Conservation (phyloP, 805 yeast species). For the Lipomyces chichibuensis region DNA sequence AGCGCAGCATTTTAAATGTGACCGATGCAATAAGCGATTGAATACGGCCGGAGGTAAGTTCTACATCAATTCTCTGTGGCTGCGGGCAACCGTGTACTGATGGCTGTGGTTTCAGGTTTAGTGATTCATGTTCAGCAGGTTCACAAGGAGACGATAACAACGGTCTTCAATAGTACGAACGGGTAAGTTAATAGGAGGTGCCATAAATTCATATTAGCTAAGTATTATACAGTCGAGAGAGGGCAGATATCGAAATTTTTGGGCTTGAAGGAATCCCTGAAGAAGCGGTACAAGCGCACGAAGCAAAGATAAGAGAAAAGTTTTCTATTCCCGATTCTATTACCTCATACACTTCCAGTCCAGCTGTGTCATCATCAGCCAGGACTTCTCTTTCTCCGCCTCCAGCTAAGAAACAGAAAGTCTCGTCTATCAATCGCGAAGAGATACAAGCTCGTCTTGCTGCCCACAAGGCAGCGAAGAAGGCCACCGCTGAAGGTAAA, state of each 20-base stretch:
- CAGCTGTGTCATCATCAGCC: slow-evolving; percentile 5
- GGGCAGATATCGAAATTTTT: slow-evolving; percentile 35
- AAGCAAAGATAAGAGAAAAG: slow-evolving; percentile 26
- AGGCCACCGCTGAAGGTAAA: slow-evolving; percentile 5
- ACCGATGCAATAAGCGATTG: slow-evolving; percentile 35
- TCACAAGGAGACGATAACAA: slow-evolving; percentile 34
- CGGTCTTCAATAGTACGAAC: slow-evolving; percentile 32
- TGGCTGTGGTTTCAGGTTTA: slow-evolving; percentile 19
- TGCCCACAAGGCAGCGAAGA: slow-evolving; percentile 27
- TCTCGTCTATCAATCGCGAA: slow-evolving; percentile 17
- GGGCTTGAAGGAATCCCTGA: slow-evolving; percentile 39
- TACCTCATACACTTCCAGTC: slow-evolving; percentile 5
- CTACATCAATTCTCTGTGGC: neutral
- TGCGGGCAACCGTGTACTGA: neutral
- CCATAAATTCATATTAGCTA: neutral
- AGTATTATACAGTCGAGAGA: slow-evolving; percentile 30
- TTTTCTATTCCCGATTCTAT: slow-evolving; percentile 24
- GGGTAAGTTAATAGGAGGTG: slow-evolving; percentile 15
- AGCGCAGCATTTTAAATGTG: slow-evolving; percentile 38
- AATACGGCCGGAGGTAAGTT: slow-evolving; percentile 38
- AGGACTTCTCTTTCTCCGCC: slow-evolving; percentile 15
- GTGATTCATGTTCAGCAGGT: slow-evolving; percentile 37
- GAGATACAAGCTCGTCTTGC: slow-evolving; percentile 24
- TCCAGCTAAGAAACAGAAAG: slow-evolving; percentile 12
- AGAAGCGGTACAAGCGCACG: slow-evolving; percentile 33